Evolutionary conservation across 2,329 filamentous ascomycete species (phyloP), one percentile per base, ranked within the genome.

Genomic region (Verticillium nubilum): DNA sequence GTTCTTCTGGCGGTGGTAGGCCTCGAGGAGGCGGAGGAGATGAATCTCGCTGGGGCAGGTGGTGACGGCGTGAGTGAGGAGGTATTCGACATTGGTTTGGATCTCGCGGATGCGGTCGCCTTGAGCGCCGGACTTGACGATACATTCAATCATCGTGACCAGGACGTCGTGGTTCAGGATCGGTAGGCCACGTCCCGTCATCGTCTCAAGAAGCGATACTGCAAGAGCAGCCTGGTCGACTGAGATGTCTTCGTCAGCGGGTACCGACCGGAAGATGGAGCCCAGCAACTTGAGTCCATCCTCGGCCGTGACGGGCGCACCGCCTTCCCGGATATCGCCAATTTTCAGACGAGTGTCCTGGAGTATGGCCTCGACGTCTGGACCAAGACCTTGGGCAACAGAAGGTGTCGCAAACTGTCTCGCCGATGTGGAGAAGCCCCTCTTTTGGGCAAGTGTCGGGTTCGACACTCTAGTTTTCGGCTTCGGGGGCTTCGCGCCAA

Each of bases 121-220:
- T 37, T 69, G 71, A 2, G 68, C 67, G 2, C 71, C 68, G 3
- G 72, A 74, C 13, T 35, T 54, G 13, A 74, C 69, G 1, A 76
- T 69, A 4, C 72, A 68, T 58, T 78, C 75, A 15, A 84, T 76
- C 33, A 83, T 70, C 10, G 74, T 67, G 13, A 80, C 73, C 55
- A 87, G 74, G 57, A 87, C 69, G 27, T 82, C 77, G 59, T 77
- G 70, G 28, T 73, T 70, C 58, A 80, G 66, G 23, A 82, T 67
- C 2, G 68, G 61, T 59, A 80, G 68, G 19, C 78, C 76, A 9
- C 80, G 77, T 63, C 79, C 76, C 52, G 78, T 71, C 57, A 81
- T 75, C 5, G 76, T 77, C 15, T 73, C 68, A 7, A 83, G 67
- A 13, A 84, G 66, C 31, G 76, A 68, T 52, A 80, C 72, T 2